These are phyloP conservation scores for Ustilago nuda DNA, from an alignment of 1,284 basidiomycete species.

Conservation along the genomic window DNA sequence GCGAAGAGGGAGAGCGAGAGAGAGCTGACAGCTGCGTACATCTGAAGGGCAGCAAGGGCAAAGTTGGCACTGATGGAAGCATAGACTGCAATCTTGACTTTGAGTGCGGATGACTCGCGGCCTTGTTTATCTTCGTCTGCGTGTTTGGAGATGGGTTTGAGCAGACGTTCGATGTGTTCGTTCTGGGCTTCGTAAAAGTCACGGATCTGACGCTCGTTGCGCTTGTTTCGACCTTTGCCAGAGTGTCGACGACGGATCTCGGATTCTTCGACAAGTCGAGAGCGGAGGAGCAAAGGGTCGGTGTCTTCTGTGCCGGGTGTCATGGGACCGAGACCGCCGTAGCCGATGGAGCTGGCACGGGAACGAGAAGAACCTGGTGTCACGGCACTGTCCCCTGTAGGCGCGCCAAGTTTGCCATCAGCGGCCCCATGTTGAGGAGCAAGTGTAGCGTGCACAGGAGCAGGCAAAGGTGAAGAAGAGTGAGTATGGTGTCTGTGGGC, in stretches of 20 bases:
- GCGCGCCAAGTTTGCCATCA: slow-evolving; percentile 9
- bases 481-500: slow-evolving; percentile 34
- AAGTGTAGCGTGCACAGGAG: neutral
- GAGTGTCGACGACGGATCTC: slow-evolving; percentile 68
- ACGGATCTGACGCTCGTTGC: slow-evolving; percentile 72
- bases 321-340: slow-evolving; percentile 20
- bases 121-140: slow-evolving; percentile 78
- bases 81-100: slow-evolving; percentile 82
- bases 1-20: slow-evolving; percentile 88
- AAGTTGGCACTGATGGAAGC: slow-evolving; percentile 82
- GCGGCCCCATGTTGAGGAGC: neutral
- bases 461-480: slow-evolving; percentile 24
- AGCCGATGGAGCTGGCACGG: slow-evolving; percentile 43
- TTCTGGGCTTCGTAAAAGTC: slow-evolving; percentile 86
- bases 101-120: slow-evolving; percentile 74
- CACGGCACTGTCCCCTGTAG: neutral
- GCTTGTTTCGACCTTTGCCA: slow-evolving; percentile 67
- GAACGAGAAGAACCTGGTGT: slow-evolving; percentile 26
- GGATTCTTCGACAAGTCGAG: slow-evolving; percentile 69
- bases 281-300: slow-evolving; percentile 71
- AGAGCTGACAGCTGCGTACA: slow-evolving; percentile 84
- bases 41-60: slow-evolving; percentile 71
- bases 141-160: slow-evolving; percentile 90
- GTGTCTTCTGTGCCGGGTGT: slow-evolving; percentile 49
- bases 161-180: slow-evolving; percentile 81